phyloP scores from a whole-genome alignment of 805 yeast genomes.

The Lipomyces chichibuensis region DNA sequence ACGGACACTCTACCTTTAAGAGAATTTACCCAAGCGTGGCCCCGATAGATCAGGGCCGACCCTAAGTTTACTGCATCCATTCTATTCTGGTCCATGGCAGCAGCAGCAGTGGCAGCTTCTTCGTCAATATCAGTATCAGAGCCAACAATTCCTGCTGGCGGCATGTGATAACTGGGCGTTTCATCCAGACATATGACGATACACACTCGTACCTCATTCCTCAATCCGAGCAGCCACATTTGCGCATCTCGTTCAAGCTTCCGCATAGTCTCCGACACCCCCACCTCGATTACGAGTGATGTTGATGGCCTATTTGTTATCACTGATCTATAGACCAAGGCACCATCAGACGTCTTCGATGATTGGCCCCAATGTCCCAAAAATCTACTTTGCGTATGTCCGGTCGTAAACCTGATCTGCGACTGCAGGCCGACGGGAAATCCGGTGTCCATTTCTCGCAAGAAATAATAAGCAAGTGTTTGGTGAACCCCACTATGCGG shows the following conservation, averaged over 20 bases:
- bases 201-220: neutral
- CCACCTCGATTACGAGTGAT: neutral
- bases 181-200: neutral
- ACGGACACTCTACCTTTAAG: neutral
- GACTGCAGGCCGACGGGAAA: neutral
- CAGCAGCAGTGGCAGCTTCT: neutral
- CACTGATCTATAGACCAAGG: neutral
- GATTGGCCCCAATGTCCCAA: neutral
- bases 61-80: neutral
- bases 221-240: neutral
- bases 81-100: neutral
- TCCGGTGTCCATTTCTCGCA: neutral
- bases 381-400: neutral
- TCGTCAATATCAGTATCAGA: neutral
- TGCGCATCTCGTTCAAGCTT: constrained; percentile 1
- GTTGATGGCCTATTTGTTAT: neutral
- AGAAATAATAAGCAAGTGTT: neutral
- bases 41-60: neutral
- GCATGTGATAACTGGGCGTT: neutral
- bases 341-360: neutral
- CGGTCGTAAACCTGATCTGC: neutral
- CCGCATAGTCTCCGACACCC: constrained; percentile 1
- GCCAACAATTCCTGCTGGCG: neutral
- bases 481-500: neutral
- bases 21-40: neutral